Evolutionary conservation across 176 grass and related monocot genomes (phyloP), one percentile per base, ranked within the genome.

Genomic region (Zoysia japonica): DNA sequence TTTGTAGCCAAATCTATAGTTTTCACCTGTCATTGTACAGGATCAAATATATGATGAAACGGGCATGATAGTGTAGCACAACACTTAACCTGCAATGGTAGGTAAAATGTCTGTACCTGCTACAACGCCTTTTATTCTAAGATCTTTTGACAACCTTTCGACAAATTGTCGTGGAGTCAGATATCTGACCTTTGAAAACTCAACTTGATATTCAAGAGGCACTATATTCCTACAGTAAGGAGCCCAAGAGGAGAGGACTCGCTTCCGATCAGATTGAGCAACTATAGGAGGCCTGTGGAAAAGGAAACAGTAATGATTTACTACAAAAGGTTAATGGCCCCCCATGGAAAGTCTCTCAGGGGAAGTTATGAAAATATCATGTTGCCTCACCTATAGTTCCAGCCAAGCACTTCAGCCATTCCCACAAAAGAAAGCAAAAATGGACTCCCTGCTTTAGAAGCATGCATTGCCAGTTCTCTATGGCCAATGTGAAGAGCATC

Each of bases 1-100:
- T 86, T 89, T 99, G 72, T 99, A 99, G n/a, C 96, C 96, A 80
- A 99, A 99, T 87, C 96, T 88, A 50, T 99, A 99, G 77, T 99
- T 99, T 74, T 94, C 90, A 68, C 96, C 96, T 99, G 79, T 66
- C 37, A 90, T 49, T 48, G 67, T 66, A 78, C 51, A 86, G 38
- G 71, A 80, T 65, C 11, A 81, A 78, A 76, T 9, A 73, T 67
- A 65, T 51, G 61, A 74, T 66, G 73, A 44, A 62, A 20, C n/a
- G 36, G 28, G 38, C 19, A 67, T 8, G 66, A n/a, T 40, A 54
- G 52, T 54, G 37, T 63, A 72, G 78, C 51, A 47, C 28, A 45
- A 51, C 13, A 78, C 72, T 65, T 71, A 65, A 77, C 37, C 19
- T 70, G 16, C 55, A 68, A 72, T 46, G 83, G 61, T 78, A 70